Base-by-base conservation (phyloP, 202 grass and related monocot genomes). In the Setaria viridis region DNA sequence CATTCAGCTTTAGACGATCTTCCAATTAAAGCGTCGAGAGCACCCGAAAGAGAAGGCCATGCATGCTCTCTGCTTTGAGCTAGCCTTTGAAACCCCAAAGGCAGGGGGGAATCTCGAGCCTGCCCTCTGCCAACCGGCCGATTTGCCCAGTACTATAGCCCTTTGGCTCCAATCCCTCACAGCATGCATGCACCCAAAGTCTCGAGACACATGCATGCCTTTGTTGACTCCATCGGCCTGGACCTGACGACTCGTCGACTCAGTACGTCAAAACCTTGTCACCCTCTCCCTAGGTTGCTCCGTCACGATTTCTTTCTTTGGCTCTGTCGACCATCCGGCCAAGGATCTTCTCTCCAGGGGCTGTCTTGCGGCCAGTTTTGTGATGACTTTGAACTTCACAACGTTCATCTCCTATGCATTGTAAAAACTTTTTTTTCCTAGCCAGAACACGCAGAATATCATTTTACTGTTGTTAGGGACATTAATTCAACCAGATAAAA, bases 191-290 rank as follows among this genome's bases (percentile, higher is more conserved):
- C 49, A 57, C 4, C 58, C 68, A 86, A 74, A 86, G 85, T 72
- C 85, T 68, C 11, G 67, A 50, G 45, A 32, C 85, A 80, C 68
- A 74, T 54, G 65, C 66, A 72, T 78, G 48, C 85, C 34, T 87
- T 87, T 67, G n/a, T 80, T 80, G 67, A 80, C 76, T 48, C 7
- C 5, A 35, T 66, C 32, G 13, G 15, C 33, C 33, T 54, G 3
- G 62, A 37, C 63, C 65, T 41, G 64, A 20, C 14, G 51, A 55
- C 53, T 8, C 7, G 51, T 66, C 58, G 11, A 42, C 4, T 62
- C 42, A 41, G 10, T 15, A 3, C 72, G 77, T 89, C 70, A 81
- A 81, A 74, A 73, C 76, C 77, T 62, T 76, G 80, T 77, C 70
- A 77, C 69, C 19, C 76, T 9, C 74, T 47, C 73, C 48, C 6